These are phyloP conservation scores for Aspergillus udagawae DNA, from an alignment of 2,329 filamentous ascomycete genomes.

Conservation along the genomic window DNA sequence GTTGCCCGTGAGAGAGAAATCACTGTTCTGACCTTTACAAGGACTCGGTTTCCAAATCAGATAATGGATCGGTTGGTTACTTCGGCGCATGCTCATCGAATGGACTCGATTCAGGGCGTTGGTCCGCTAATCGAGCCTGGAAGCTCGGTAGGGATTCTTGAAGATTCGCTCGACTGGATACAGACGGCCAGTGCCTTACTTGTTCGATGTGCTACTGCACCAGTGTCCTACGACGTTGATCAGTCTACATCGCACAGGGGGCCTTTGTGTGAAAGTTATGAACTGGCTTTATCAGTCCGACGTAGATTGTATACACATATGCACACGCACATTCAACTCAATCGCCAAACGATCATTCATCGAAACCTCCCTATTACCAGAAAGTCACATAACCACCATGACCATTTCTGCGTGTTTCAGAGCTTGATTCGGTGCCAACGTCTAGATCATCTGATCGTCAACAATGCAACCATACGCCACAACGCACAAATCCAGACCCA, in stretches of 20 bases:
- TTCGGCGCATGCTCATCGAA: neutral
- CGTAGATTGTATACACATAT: constrained; percentile 22
- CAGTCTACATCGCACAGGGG: neutral
- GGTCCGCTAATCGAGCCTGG: neutral
- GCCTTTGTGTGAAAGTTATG: constrained; percentile 7
- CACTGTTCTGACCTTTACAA: neutral
- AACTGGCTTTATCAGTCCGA: constrained; percentile 20
- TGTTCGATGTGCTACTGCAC: neutral
- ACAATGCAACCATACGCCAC: constrained; percentile 24
- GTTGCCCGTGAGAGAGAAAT: neutral
- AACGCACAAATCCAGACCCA: constrained; percentile 21
- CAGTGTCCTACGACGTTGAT: neutral
- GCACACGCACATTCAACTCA: constrained; percentile 5
- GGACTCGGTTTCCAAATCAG: neutral
- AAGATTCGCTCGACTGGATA: neutral
- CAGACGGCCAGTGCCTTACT: neutral
- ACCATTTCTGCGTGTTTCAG: constrained; percentile 6
- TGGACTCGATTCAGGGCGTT: neutral
- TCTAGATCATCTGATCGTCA: constrained; percentile 19
- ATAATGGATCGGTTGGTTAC: neutral
- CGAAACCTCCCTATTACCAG: constrained; percentile 1
- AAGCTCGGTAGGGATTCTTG: neutral
- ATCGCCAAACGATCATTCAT: constrained; percentile 5
- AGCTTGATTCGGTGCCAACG: constrained; percentile 14
- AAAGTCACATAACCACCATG: neutral